These are phyloP conservation scores for Hypoxylon sp. DNA, from an alignment of 2,329 filamentous ascomycete genomes.

Conservation along the genomic window DNA sequence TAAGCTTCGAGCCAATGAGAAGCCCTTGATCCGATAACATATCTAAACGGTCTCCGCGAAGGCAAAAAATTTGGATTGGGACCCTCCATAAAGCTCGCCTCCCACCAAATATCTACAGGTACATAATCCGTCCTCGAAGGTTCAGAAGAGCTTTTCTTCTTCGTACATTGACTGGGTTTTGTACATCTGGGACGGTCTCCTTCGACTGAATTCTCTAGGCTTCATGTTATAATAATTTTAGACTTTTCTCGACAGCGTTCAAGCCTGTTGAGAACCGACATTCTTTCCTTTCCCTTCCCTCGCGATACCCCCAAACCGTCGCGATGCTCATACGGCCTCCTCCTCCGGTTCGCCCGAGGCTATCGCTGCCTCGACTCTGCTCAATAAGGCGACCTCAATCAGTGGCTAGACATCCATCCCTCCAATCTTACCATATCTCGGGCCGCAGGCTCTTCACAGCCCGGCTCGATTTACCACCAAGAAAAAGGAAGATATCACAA, in stretches of 20 bases:
- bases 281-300: constrained; percentile 23
- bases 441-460: constrained; percentile 45
- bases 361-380: constrained; percentile 43
- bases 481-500: constrained; percentile 43
- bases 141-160: constrained; percentile 18
- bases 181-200: constrained; percentile 9
- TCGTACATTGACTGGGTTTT: constrained; percentile 14
- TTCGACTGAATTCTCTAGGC: not conserved
- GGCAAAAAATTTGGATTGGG: constrained; percentile 44
- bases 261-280: constrained; percentile 42
- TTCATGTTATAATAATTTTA: constrained; percentile 43
- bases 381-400: constrained; percentile 43
- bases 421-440: constrained; percentile 30
- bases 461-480: constrained; percentile 41
- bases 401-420: constrained; percentile 35
- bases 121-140: constrained; percentile 9
- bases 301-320: constrained; percentile 26
- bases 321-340: constrained; percentile 50
- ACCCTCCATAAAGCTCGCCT: constrained; percentile 39
- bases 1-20: constrained; percentile 34
- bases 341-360: constrained; percentile 43
- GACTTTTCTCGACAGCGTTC: constrained; percentile 34
- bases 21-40: constrained; percentile 5
- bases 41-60: constrained; percentile 17
- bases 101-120: constrained; percentile 14